Percentiles rank a stretch among this genome's conserved stretches.
These are phyloP conservation scores for Neocucurbitaria cava DNA, from an alignment of 2,329 filamentous ascomycete species.

Conservation along the genomic window DNA sequence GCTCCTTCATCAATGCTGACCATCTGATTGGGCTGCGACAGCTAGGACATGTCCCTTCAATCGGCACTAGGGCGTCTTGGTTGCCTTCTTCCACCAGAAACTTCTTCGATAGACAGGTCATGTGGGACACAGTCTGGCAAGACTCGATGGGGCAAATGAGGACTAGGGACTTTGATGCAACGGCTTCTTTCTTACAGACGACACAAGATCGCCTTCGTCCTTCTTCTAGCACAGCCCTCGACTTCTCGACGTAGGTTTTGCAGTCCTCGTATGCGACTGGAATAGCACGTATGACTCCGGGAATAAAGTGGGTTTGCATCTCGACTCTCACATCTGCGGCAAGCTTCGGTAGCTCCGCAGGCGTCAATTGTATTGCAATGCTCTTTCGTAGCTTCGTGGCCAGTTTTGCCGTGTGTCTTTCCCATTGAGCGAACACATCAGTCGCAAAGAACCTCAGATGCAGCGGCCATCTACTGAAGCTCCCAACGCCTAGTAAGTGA, in stretches of 20 bases:
- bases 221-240: constrained; percentile 38
- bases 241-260: constrained; percentile 61
- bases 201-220: constrained; percentile 48
- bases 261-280: constrained; percentile 61
- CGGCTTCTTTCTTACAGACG: constrained; percentile 56
- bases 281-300: constrained; percentile 49
- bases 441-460: constrained; percentile 77
- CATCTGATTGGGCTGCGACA: constrained; percentile 72
- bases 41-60: constrained; percentile 71
- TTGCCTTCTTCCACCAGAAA: constrained; percentile 57
- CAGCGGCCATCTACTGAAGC: constrained; percentile 85
- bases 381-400: constrained; percentile 31
- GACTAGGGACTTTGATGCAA: constrained; percentile 50
- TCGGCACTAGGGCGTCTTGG: constrained; percentile 64
- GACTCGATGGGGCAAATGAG: constrained; percentile 59
- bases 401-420: constrained; percentile 53
- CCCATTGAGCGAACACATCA: constrained; percentile 76
- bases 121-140: constrained; percentile 61
- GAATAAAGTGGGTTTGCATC: constrained; percentile 32
- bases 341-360: constrained; percentile 33
- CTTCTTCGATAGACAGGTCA: constrained; percentile 61
- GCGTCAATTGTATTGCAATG: constrained; percentile 39
- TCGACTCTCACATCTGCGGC: constrained; percentile 26
- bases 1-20: constrained; percentile 81
- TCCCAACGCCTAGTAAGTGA: constrained; percentile 76